Conservation (phyloP, 2,329 filamentous ascomycete genomes). For the Ascochyta pisi region DNA sequence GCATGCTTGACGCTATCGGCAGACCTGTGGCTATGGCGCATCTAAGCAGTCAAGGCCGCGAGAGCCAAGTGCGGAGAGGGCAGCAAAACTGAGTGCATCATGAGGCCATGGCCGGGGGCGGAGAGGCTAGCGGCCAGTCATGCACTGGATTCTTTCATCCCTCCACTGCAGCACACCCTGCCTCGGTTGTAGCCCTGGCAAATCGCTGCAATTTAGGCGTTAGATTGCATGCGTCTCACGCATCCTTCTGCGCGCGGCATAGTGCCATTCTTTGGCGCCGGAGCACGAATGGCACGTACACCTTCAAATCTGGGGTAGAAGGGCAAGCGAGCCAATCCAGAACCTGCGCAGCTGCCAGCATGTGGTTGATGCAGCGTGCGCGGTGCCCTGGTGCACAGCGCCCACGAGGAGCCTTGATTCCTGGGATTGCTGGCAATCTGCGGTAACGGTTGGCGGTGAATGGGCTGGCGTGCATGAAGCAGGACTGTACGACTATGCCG, state of each 20-base stretch:
- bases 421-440: constrained; percentile 3
- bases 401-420: constrained; percentile 27
- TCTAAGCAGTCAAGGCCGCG: constrained; percentile 14
- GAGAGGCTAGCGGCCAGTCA: constrained; percentile 17
- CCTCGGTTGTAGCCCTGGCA: constrained; percentile 26
- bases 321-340: constrained; percentile 35
- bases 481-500: constrained; percentile 11
- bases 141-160: constrained; percentile 4
- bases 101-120: constrained; percentile 24
- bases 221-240: constrained; percentile 36
- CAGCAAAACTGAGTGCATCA: constrained; percentile 25
- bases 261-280: constrained; percentile 29
- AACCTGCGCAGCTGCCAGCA: constrained; percentile 12
- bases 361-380: constrained; percentile 15
- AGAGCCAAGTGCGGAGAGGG: constrained; percentile 18
- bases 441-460: constrained; percentile 9
- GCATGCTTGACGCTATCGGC: constrained; percentile 4
- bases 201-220: constrained; percentile 28
- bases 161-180: constrained; percentile 17
- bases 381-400: constrained; percentile 11
- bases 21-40: constrained; percentile 8
- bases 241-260: constrained; percentile 18
- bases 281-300: constrained; percentile 26
- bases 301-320: constrained; percentile 45
- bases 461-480: not conserved